phyloP scores from a whole-genome alignment of 371 early-diverging fungal genomes.

The Umbelopsis sp. region DNA sequence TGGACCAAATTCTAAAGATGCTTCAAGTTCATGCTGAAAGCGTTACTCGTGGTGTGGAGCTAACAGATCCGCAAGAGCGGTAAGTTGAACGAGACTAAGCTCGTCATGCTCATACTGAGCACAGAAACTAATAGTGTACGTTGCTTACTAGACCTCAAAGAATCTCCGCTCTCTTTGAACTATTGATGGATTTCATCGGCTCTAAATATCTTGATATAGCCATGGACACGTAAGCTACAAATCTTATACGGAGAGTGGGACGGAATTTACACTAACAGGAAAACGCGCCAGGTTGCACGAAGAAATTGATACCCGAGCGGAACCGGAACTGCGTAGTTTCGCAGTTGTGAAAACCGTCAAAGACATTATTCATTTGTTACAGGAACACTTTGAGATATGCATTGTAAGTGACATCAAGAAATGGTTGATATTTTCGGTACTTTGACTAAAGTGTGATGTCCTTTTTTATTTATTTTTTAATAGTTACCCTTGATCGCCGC shows the following conservation, averaged over 20 bases:
- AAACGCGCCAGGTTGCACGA: conserved; percentile 67
- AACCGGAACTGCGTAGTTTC: conserved; percentile 78
- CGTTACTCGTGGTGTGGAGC: conserved; percentile 79
- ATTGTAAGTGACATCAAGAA: conserved; percentile 58
- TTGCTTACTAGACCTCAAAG: conserved; percentile 28
- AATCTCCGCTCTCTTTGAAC: conserved; percentile 64
- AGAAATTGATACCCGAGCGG: conserved; percentile 66
- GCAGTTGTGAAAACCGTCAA: conserved; percentile 71
- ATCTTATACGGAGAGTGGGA: background rate
- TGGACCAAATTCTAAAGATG: conserved; percentile 63
- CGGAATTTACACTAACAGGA: background rate
- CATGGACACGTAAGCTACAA: conserved; percentile 72
- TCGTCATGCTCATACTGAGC: background rate
- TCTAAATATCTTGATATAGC: conserved; percentile 80
- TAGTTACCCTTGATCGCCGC: conserved; percentile 76
- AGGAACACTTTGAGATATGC: conserved; percentile 87
- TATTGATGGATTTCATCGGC: conserved; percentile 77
- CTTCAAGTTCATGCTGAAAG: conserved; percentile 88
- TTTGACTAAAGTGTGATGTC: background rate
- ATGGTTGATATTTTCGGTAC: background rate
- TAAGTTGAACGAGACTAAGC: conserved; percentile 29
- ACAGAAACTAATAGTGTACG: background rate
- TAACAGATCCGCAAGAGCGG: conserved; percentile 73
- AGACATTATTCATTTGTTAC: conserved; percentile 79
- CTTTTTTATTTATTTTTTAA: background rate